Percentiles rank a stretch among this genome's conserved stretches.
phyloP scores from a whole-genome alignment of 106 monocot species.

The Narthecium ossifragum region DNA sequence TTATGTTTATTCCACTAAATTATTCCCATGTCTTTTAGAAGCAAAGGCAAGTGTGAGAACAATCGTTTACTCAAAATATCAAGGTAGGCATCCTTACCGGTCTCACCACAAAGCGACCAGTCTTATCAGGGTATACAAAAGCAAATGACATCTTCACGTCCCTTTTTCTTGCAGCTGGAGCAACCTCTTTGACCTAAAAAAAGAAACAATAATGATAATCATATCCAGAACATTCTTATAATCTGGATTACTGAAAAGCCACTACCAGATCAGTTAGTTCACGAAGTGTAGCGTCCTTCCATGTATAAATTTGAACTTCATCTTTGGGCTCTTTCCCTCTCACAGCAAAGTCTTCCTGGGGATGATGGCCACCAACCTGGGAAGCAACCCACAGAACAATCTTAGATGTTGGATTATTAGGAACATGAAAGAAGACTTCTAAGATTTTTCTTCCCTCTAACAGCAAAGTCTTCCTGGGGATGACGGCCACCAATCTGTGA shows the following conservation, averaged over 20 bases:
- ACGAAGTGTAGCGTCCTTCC: constrained; percentile 98
- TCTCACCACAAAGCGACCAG: constrained; percentile 76
- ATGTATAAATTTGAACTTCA: constrained; percentile 97
- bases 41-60: not conserved
- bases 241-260: not conserved
- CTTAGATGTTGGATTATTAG: too few species aligned
- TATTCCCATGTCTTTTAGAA: not conserved
- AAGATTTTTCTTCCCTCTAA: constrained; percentile 97
- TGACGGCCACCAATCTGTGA: constrained; percentile 83
- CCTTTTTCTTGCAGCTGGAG: constrained; percentile 79
- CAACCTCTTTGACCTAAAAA: constrained; percentile 94
- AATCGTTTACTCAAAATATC: not conserved
- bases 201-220: constrained; percentile 3
- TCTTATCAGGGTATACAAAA: constrained; percentile 96
- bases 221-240: not conserved
- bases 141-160: constrained; percentile 93
- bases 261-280: constrained; percentile 93
- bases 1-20: too few species aligned
- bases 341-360: constrained; percentile 74
- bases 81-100: constrained; percentile 35
- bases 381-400: too few species aligned
- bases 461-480: constrained; percentile 70
- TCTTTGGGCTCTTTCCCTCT: constrained; percentile 99
- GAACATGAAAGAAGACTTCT: too few species aligned
- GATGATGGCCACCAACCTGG: constrained; percentile 79